A percentile compares a stretch with the other conserved stretches of the same genome.
Evolutionary conservation across 2,329 filamentous ascomycete genomes (phyloP).

Genomic region (Pseudocercospora fuligena): DNA sequence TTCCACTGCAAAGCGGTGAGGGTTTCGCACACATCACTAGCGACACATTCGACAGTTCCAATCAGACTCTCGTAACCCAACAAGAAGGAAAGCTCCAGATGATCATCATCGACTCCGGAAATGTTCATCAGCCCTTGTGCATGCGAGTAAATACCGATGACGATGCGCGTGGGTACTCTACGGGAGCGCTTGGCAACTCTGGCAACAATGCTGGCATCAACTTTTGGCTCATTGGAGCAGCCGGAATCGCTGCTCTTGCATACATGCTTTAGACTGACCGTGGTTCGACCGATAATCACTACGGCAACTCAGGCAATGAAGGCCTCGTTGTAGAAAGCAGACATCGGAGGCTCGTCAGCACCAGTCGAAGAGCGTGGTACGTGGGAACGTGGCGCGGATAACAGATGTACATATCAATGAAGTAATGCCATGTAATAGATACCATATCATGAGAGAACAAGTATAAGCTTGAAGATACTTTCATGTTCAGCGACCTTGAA

Average conservation of each 20-base stretch:
- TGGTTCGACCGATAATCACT: neutral
- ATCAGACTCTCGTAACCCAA: slow-evolving; percentile 15
- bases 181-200: slow-evolving; percentile 11
- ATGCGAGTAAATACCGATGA: slow-evolving; percentile 16
- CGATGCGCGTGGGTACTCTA: slow-evolving; percentile 11
- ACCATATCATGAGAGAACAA: neutral
- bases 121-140: slow-evolving; percentile 18
- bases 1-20: slow-evolving; percentile 9
- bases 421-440: neutral
- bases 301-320: too few species aligned
- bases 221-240: slow-evolving; percentile 15
- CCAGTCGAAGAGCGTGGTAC: neutral
- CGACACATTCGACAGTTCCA: slow-evolving; percentile 14
- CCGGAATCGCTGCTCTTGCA: slow-evolving; percentile 14
- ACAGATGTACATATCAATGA: neutral
- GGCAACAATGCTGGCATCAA: slow-evolving; percentile 9
- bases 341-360: neutral
- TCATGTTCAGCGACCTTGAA: neutral
- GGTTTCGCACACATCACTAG: slow-evolving; percentile 24
- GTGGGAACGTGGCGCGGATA: neutral
- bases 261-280: slow-evolving; percentile 12
- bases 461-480: neutral
- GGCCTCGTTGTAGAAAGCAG: too few species aligned
- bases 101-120: slow-evolving; percentile 23
- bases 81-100: slow-evolving; percentile 18